A percentile compares a stretch with the other conserved stretches of the same genome.
phyloP scores from a whole-genome alignment of 2,329 filamentous ascomycete genomes.

The Helicocarpus griseus region DNA sequence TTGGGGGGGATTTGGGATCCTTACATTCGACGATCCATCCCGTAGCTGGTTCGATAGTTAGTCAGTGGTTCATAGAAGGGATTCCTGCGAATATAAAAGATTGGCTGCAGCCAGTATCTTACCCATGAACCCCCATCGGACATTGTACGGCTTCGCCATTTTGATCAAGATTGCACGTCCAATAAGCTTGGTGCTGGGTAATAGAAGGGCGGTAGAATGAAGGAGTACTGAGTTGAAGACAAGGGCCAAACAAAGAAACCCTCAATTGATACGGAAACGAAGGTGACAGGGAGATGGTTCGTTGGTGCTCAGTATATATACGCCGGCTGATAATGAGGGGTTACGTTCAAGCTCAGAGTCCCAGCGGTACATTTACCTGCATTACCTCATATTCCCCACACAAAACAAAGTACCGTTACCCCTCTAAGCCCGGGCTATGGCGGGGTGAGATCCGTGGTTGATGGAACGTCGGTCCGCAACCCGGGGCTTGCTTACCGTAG shows the following conservation, averaged over 20 bases:
- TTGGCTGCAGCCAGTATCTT: conserved; percentile 11
- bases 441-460: background rate
- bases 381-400: background rate
- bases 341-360: background rate
- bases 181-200: background rate
- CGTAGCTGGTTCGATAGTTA: conserved; percentile 26
- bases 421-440: background rate
- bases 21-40: conserved; percentile 34
- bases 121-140: conserved; percentile 38
- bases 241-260: background rate
- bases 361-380: background rate
- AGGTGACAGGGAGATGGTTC: too few relatives aligned
- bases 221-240: background rate
- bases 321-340: background rate
- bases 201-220: background rate
- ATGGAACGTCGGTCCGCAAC: background rate
- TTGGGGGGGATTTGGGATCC: conserved; percentile 5
- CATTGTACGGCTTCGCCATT: conserved; percentile 25
- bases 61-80: background rate
- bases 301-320: background rate
- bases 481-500: background rate
- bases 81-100: background rate
- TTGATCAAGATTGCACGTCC: conserved; percentile 2
- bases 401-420: background rate
- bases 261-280: background rate